Base-by-base conservation (phyloP, 352 stramenopile genomes). In the Nothophytophthora sp. region DNA sequence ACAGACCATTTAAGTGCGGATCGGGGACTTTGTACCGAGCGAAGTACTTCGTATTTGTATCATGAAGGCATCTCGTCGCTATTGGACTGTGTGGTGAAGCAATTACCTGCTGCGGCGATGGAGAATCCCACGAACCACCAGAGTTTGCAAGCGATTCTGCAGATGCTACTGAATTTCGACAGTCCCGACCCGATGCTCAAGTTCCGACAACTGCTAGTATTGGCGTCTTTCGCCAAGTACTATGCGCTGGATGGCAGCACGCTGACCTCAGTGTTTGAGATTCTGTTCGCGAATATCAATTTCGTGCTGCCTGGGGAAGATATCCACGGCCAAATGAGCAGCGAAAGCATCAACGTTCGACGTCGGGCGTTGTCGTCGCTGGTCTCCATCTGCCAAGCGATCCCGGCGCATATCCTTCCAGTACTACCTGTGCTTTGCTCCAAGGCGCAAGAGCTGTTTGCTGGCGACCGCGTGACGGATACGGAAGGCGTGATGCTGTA, bases 401-500 rank as follows among this genome's bases (percentile, higher is more conserved):
- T 88, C 7, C 82, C 82, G 13, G 61, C 76, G 1, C 76, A 89
- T 22, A 90, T 92, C 50, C 62, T 92, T 16, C 82, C 82, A 1
- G 81, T 90, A n/a, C 58, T 92, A 0, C 79, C 79, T 1, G 77
- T 88, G 13, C 40, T 92, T 32, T 89, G 76, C 51, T 60, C 72
- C 0, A 85, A 90, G 50, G 80, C 80, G 1, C 69, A 88, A 29
- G 69, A 86, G 40, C 48, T 92, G n/a, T 92, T 92, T 50, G 73
- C 76, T 27, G 55, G 59, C 0, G 80, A 88, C 65, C 67, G 65
- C 16, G 82, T 92, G n/a, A 68, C 86, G 12, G 82, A 92, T 16
- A 82, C 77, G 0, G 82, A 92, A 58, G 76, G 76, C 23, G 78
- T 92, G 3, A 66, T 92, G 50, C 60, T 92, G 8, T 92, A 92